Evolutionary conservation across 495 filamentous ascomycete genomes (phyloP).

Genomic region (Staphylotrichum longicolle): DNA sequence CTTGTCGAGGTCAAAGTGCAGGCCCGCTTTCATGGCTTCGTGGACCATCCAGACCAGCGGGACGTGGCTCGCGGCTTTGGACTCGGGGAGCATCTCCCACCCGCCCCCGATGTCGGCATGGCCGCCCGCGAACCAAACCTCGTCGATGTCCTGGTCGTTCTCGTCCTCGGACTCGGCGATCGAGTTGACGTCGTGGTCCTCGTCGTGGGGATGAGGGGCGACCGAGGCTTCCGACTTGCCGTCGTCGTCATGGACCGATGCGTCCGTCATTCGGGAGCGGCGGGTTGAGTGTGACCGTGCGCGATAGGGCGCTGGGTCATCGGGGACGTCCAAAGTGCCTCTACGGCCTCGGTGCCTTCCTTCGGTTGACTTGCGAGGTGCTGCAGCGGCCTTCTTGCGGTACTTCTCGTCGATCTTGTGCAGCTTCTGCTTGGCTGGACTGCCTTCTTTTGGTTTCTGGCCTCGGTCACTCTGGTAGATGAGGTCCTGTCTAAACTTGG

Average conservation of each 20-base stretch:
- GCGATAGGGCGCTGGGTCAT: slow-evolving; percentile 43
- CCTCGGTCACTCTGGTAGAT: slow-evolving; percentile 57
- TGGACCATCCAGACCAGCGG: slow-evolving; percentile 83
- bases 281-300: slow-evolving; percentile 41
- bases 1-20: slow-evolving; percentile 67
- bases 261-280: slow-evolving; percentile 10
- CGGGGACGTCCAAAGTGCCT: slow-evolving; percentile 19
- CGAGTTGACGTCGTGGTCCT: slow-evolving; percentile 40
- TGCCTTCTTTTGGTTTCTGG: slow-evolving; percentile 35
- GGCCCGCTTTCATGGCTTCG: slow-evolving; percentile 71
- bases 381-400: slow-evolving; percentile 21
- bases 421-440: slow-evolving; percentile 39
- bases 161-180: slow-evolving; percentile 54
- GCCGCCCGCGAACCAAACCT: slow-evolving; percentile 80
- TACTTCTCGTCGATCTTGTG: slow-evolving; percentile 45
- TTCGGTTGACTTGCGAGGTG: background rate
- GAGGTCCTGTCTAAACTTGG: slow-evolving; percentile 67
- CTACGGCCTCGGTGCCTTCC: slow-evolving; percentile 23
- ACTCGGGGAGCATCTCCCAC: slow-evolving; percentile 61
- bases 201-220: slow-evolving; percentile 28
- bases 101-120: slow-evolving; percentile 85
- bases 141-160: slow-evolving; percentile 69
- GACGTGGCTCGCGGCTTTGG: slow-evolving; percentile 65
- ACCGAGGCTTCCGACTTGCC: slow-evolving; percentile 30
- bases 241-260: slow-evolving; percentile 18